Percentiles rank a stretch among this genome's conserved stretches.
Evolutionary conservation across 495 filamentous ascomycete genomes (phyloP).

Genomic region (Parmelia sp.): DNA sequence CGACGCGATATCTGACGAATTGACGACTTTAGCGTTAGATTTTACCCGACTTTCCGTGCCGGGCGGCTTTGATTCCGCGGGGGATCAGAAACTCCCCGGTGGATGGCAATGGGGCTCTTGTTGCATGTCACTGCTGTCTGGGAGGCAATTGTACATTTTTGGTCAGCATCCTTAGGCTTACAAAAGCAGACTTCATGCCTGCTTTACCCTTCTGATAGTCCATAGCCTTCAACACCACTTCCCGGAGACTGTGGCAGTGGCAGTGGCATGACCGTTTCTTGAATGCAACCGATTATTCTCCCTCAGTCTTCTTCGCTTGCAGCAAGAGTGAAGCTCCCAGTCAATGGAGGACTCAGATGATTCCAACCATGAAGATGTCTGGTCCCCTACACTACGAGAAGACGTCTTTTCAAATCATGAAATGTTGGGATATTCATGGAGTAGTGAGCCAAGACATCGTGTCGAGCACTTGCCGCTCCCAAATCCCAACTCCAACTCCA

Average conservation of each 20-base stretch:
- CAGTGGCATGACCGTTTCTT: neutral
- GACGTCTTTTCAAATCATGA: slow-evolving; percentile 12
- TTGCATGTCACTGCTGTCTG: neutral
- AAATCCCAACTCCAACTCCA: slow-evolving; percentile 8
- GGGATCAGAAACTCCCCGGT: no score
- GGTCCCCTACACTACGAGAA: slow-evolving; percentile 14
- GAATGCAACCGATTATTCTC: no score
- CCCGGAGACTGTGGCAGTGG: neutral
- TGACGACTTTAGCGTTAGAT: neutral
- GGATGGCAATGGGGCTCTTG: neutral
- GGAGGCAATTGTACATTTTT: neutral
- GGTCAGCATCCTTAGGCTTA: neutral
- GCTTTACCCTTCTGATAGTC: no score
- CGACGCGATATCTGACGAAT: neutral
- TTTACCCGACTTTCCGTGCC: neutral
- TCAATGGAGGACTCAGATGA: slow-evolving; percentile 17
- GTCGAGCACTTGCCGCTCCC: slow-evolving; percentile 11
- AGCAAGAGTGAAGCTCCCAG: neutral
- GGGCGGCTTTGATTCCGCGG: neutral
- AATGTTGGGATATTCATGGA: neutral
- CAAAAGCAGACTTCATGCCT: neutral
- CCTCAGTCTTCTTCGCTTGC: neutral
- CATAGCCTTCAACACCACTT: neutral
- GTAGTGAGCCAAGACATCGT: slow-evolving; percentile 7
- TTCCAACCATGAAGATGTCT: slow-evolving; percentile 12